Evolutionary conservation across 306 rosid genomes (phyloP).

Genomic region (Prunus persica): Prunus_persica_NCBIv2 NC_034010.1:28862001-28862500

Average conservation of each 20-base stretch:
- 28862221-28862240: conserved; percentile 37
- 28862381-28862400: conserved; percentile 38
- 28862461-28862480: conserved; percentile 9
- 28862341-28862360: conserved; percentile 22
- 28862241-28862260: conserved; percentile 32
- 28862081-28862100: conserved; percentile 24
- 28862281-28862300: not conserved
- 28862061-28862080: conserved; percentile 29
- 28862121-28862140: conserved; percentile 33
- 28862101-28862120: conserved; percentile 26
- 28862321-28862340: not conserved
- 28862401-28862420: conserved; percentile 40
- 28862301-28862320: not conserved
- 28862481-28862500: not conserved
- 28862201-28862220: conserved; percentile 9
- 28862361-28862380: conserved; percentile 38
- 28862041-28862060: conserved; percentile 26
- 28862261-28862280: not conserved
- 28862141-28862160: conserved; percentile 32
- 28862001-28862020: conserved; percentile 17
- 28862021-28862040: conserved; percentile 13
- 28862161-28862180: conserved; percentile 31
- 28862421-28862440: conserved; percentile 32
- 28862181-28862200: conserved; percentile 14
- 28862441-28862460: conserved; percentile 24